These are phyloP conservation scores for Trichomonas vaginalis DNA, from an alignment of 208 protist species.

Conservation along the genomic window DNA sequence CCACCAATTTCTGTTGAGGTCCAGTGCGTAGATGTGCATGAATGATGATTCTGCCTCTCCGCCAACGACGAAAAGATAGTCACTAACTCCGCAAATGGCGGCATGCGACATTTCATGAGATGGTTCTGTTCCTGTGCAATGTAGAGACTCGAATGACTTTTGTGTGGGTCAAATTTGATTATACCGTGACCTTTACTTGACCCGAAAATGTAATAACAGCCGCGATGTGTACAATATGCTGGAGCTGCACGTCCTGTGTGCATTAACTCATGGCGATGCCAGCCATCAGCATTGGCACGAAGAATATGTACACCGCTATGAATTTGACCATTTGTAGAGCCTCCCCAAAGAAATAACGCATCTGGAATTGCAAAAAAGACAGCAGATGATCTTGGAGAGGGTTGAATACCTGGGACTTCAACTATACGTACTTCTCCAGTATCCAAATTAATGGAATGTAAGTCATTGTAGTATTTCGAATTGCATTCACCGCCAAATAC, in stretches of 20 bases:
- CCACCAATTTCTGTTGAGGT: not conserved
- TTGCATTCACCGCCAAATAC: not conserved
- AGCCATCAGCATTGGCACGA: not conserved
- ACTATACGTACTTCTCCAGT: not conserved
- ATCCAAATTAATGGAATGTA: not conserved
- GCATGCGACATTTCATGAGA: not conserved
- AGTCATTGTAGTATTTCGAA: not conserved
- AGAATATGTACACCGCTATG: not conserved
- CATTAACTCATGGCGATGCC: not conserved
- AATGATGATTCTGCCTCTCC: not conserved
- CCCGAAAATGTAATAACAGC: not conserved
- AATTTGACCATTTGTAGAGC: not conserved
- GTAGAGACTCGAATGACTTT: not conserved
- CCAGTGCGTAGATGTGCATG: not conserved
- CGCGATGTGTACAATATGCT: not conserved
- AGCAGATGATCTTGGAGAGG: not conserved
- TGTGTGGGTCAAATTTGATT: not conserved
- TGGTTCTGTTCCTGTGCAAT: not conserved
- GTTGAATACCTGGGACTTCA: not conserved
- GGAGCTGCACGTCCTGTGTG: not conserved
- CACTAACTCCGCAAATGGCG: not conserved
- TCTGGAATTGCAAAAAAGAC: not conserved
- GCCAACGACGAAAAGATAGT: not conserved
- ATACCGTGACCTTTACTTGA: not conserved
- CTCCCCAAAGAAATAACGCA: not conserved